Conservation (phyloP, 2,329 filamentous ascomycete species). For the Colletotrichum tabaci region DNA sequence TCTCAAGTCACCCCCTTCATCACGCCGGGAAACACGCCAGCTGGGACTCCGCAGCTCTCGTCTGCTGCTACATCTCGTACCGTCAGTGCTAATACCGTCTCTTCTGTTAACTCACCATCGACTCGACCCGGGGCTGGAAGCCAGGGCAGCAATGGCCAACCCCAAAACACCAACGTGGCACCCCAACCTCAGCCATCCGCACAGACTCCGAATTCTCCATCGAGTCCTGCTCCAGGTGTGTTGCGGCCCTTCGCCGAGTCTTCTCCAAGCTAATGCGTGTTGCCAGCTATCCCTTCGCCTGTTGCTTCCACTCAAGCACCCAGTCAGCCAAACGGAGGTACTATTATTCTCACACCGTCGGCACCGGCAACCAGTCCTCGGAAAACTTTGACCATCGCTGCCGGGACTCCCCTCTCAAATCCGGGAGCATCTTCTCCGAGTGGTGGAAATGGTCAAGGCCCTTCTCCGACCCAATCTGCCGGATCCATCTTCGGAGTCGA, state of each 20-base stretch:
- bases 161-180: neutral
- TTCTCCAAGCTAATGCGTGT: neutral
- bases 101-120: neutral
- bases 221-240: conserved; percentile 3
- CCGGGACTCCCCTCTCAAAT: neutral
- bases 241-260: neutral
- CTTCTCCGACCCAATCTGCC: conserved; percentile 9
- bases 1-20: neutral
- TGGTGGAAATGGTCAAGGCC: neutral
- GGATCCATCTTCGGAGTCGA: conserved; percentile 19
- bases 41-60: neutral
- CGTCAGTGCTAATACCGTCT: too few species aligned
- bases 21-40: neutral
- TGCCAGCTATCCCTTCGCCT: conserved; percentile 3
- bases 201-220: neutral
- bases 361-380: neutral
- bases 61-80: neutral
- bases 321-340: neutral
- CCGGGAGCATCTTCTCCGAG: neutral
- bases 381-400: neutral
- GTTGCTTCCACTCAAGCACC: neutral
- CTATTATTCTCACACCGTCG: neutral
- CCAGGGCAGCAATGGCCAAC: neutral
- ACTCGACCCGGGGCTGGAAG: neutral
- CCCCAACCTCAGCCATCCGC: neutral